These are phyloP conservation scores for Inga laurina DNA, from an alignment of 306 rosid species.

Conservation along the genomic window DNA sequence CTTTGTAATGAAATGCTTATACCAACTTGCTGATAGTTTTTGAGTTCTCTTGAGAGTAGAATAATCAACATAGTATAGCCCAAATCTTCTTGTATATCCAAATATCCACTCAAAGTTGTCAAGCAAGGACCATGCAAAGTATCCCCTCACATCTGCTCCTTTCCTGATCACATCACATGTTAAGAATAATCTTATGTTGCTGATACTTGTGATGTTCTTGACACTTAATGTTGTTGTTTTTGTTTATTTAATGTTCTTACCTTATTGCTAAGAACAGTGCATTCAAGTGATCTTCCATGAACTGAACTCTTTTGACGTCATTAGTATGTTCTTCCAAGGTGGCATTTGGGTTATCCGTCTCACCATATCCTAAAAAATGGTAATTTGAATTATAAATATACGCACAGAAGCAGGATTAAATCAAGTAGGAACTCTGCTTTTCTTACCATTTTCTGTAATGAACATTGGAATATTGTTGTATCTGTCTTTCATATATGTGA, in stretches of 20 bases:
- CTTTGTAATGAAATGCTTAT: constrained; percentile 3
- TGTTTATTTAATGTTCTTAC: not conserved
- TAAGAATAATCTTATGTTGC: too few species aligned
- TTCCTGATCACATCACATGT: not conserved
- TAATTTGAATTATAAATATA: not conserved
- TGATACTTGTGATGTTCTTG: not conserved
- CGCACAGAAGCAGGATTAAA: not conserved
- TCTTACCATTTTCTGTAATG: constrained; percentile 76
- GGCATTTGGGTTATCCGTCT: not conserved
- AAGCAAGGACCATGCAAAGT: constrained; percentile 10
- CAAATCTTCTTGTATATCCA: constrained; percentile 11
- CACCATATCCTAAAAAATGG: not conserved
- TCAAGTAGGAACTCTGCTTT: not conserved
- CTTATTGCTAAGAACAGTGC: not conserved
- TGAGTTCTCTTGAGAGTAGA: not conserved
- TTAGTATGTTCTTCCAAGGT: not conserved
- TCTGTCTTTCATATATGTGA: constrained; percentile 55
- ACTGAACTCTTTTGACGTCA: not conserved
- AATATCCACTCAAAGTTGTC: not conserved
- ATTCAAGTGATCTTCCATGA: not conserved
- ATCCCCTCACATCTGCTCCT: constrained; percentile 23
- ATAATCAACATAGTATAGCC: not conserved
- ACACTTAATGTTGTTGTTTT: not conserved
- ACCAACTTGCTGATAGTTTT: not conserved
- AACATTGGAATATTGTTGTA: constrained; percentile 70